These are phyloP conservation scores for Centaurea solstitialis DNA, from an alignment of 129 eudicot species.

Conservation along the genomic window DNA sequence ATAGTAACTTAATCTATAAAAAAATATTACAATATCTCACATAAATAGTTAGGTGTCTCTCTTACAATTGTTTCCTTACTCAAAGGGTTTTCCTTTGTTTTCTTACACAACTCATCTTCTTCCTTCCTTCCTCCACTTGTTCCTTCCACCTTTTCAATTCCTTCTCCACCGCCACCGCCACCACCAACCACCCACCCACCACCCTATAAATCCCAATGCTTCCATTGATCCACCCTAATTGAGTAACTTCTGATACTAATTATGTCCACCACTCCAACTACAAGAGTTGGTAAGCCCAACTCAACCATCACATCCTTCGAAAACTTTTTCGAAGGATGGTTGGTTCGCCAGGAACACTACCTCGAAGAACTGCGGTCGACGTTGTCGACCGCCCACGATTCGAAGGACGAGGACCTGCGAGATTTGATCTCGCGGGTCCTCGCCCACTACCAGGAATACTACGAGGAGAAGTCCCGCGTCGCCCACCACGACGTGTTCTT, in stretches of 20 bases:
- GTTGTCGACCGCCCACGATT: neutral
- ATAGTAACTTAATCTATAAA: no score
- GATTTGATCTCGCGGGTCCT: conserved; percentile 36
- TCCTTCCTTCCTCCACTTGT: neutral
- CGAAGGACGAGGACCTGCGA: conserved; percentile 4
- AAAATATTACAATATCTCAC: no score
- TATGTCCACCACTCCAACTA: neutral
- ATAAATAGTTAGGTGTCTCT: neutral
- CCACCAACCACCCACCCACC: neutral
- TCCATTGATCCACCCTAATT: no score
- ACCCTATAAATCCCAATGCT: neutral
- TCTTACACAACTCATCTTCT: neutral
- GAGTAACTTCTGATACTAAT: neutral
- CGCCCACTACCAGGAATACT: conserved; percentile 58
- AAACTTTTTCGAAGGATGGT: neutral
- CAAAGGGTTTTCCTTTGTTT: neutral
- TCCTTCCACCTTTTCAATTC: neutral
- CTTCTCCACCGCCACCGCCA: neutral
- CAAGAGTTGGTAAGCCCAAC: neutral
- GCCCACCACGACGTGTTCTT: conserved; percentile 38
- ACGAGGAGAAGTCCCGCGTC: conserved; percentile 56
- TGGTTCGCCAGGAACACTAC: neutral
- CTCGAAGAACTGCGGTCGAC: neutral
- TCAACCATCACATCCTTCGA: neutral
- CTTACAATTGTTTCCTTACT: neutral